Base-by-base conservation (phyloP, 345 rosid species). In the Chamaenerion angustifolium region DNA sequence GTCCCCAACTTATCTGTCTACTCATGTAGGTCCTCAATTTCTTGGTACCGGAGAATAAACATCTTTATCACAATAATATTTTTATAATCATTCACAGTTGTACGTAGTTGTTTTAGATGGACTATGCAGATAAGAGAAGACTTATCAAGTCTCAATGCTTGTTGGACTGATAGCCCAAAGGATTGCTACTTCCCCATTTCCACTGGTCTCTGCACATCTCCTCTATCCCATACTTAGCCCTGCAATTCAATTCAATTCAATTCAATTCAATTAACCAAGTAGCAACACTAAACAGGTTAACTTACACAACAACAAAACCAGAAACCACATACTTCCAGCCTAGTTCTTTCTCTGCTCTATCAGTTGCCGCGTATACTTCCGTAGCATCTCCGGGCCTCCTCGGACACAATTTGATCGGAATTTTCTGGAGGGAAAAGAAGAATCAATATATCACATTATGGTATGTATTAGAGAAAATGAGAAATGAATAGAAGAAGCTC, bases 201-300 rank as follows among this genome's bases (percentile, higher is more conserved):
- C 98, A 92, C 27, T 92, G 98, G 56, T 84, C 93, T 64, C 84
- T 71, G 77, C 98, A 87, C 95, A 92, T 87, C 62, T 87, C 96
- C 15, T 63, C 80, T 1, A 84, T 72, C 43, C 96, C 96, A 70
- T 82, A 92, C 64, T 80, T 79, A 45, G 94, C 95, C 83, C 98
- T 92, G 78, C 25, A 52, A 25, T 44, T 46, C 8, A 43, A 10
- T n/a, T 8, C 42, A 51, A 42, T 10, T 15, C 8, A 25, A 45
- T 15, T 47, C 25, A 21, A 21, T 21, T 21, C 25, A 21, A 21
- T 21, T 21, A 4, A 2, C 2, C 3, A 6, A 56, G 16, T 19
- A 1, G 11, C 18, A 40, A 37, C 10, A 27, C 4, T 15, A 45
- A 45, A 27, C 41, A 0, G 3, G 18, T 2, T 25, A 19, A 3